phyloP scores from a whole-genome alignment of 2,329 filamentous ascomycete species.

The Cytospora mali region DNA sequence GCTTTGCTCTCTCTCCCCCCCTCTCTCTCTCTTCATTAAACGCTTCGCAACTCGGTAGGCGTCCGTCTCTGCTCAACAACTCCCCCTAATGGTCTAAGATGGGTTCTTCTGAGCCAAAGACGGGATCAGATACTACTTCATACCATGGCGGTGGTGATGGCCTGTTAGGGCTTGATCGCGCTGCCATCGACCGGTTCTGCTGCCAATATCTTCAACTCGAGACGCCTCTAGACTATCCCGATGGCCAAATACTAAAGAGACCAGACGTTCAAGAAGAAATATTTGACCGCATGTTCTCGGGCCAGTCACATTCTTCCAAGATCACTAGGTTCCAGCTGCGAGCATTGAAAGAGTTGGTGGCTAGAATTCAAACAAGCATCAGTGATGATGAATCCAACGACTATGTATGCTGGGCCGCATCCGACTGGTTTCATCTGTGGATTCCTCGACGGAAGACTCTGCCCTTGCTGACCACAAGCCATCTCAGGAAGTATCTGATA shows the following conservation, averaged over 20 bases:
- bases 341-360: constrained; percentile 73
- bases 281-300: constrained; percentile 64
- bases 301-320: constrained; percentile 4
- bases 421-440: background rate
- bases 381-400: constrained; percentile 70
- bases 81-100: background rate
- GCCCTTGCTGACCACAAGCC: background rate
- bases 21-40: no score
- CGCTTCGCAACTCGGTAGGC: no score
- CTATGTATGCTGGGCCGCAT: constrained; percentile 66
- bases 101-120: background rate
- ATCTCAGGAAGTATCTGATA: constrained; percentile 79
- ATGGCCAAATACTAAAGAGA: constrained; percentile 58
- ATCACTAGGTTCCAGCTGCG: constrained; percentile 65
- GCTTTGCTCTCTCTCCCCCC: no score
- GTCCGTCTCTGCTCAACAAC: background rate
- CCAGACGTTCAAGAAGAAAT: constrained; percentile 67
- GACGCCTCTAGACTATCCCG: constrained; percentile 64
- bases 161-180: constrained; percentile 19
- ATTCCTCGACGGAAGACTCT: background rate
- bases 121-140: background rate
- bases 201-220: constrained; percentile 82
- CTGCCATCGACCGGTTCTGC: constrained; percentile 53
- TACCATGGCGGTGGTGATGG: background rate
- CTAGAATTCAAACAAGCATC: constrained; percentile 72